These are phyloP conservation scores for Microbotryum silenes-acaulis DNA, from an alignment of 1,284 basidiomycete genomes.

Conservation along the genomic window DNA sequence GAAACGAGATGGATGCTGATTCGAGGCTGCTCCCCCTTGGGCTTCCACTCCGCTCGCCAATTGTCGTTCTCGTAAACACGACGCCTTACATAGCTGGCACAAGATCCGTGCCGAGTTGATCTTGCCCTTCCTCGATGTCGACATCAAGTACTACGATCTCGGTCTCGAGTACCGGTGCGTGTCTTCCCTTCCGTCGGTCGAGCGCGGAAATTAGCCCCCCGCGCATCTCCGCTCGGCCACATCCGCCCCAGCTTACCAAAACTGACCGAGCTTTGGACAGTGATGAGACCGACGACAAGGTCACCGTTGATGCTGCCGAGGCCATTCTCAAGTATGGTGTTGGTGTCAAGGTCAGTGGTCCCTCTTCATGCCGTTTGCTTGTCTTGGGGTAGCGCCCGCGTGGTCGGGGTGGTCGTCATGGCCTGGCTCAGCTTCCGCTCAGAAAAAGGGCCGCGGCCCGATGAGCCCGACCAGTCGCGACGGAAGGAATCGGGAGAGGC, in stretches of 20 bases:
- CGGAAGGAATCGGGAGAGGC: slow-evolving; percentile 52
- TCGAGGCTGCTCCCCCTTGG: neutral
- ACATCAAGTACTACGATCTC: slow-evolving; percentile 98
- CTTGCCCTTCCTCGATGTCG: slow-evolving; percentile 84
- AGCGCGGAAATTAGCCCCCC: no score
- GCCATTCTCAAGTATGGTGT: slow-evolving; percentile 60
- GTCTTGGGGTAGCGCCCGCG: neutral
- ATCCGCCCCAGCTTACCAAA: neutral
- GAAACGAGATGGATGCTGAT: neutral
- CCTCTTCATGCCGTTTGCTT: neutral
- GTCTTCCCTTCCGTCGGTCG: slow-evolving; percentile 1
- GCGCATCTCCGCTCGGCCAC: no score
- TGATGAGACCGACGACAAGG: slow-evolving; percentile 77
- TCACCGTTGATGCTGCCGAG: slow-evolving; percentile 88
- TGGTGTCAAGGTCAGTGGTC: slow-evolving; percentile 58
- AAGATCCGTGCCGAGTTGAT: slow-evolving; percentile 59
- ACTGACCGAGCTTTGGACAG: slow-evolving; percentile 18
- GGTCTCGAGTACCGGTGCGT: slow-evolving; percentile 86
- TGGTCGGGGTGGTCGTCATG: neutral
- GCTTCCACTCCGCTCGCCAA: slow-evolving; percentile 4
- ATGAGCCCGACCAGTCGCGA: neutral
- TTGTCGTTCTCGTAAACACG: neutral
- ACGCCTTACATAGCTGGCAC: slow-evolving; percentile 21
- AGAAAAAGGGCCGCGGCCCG: neutral
- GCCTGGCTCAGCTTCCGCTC: neutral